Evolutionary conservation across 2,329 filamentous ascomycete species (phyloP), one percentile per base, ranked within the genome.

Genomic region (Hirsutella rhossiliensis): DNA sequence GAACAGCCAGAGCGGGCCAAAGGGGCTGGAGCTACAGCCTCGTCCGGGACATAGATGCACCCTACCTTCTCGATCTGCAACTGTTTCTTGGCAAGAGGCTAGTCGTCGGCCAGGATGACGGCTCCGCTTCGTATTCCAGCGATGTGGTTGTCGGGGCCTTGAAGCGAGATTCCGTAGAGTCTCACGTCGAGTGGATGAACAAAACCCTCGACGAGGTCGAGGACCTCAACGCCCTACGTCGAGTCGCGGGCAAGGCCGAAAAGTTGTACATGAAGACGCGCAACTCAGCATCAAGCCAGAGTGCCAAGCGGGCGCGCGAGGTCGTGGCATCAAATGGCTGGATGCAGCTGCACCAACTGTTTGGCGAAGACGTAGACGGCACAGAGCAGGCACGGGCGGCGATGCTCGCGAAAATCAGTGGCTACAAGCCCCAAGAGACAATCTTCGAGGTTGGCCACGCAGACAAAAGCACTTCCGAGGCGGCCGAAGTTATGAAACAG

Each of bases 1-100:
- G 92, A 66, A 98, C 94, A 23, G 94, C 92, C 36, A 80, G 92
- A 75, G 94, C 94, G 38, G 92, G 90, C 13, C 82, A 87, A 55
- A 80, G 83, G 51, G 92, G 92, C 49, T 97, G 92, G 92, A 85
- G 84, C 65, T 98, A 95, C 66, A 96, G 87, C 68, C 72, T 98
- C 19, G 82, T 97, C 23, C 77, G 87, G 46, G 86, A 94, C 52
- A 78, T 84, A 2, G 92, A 98, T 63, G 80, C 86, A 6, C 89
- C 92, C 0, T 98, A 98, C 59, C 72, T 98, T 4, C 69, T 98
- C 5, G 92, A 98, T 62, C 69, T 98, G 43, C 94, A 98, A 61
- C 74, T 98, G 0, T 98, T 98, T 65, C 74, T 98, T 1, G 86
- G 87, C n/a, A 83, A 84, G 57, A 84, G 78, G 56, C 67, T 98